Conservation (phyloP, 2,329 filamentous ascomycete species). For the Amauroascus niger region DNA sequence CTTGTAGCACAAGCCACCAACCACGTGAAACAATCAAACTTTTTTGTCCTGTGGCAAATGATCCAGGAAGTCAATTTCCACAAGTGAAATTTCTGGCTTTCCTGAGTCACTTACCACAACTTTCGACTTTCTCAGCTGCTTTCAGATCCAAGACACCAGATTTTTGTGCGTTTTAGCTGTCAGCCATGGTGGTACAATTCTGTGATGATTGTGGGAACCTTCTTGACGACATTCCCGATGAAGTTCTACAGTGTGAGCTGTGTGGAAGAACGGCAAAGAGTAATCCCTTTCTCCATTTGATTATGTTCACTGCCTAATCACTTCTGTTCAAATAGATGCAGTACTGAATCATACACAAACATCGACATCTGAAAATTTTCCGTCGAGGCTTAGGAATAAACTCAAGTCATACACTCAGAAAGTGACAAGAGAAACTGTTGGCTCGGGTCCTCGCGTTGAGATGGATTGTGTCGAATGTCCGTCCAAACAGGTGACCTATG, state of each 20-base stretch:
- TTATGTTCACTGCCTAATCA: neutral
- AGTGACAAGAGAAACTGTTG: neutral
- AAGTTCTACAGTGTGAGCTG: neutral
- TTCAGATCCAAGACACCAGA: no score
- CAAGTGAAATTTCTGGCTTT: no score
- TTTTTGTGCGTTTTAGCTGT: no score
- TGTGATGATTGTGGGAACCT: conserved; percentile 19
- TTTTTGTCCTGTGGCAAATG: no score
- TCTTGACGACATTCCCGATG: conserved; percentile 10
- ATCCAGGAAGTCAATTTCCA: no score
- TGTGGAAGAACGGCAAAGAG: neutral
- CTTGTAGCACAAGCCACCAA: no score
- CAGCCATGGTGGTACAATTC: conserved; percentile 16
- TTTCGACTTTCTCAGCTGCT: no score
- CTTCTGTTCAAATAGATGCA: neutral
- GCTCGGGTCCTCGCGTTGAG: conserved; percentile 10
- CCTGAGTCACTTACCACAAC: no score
- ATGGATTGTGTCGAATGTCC: conserved; percentile 18
- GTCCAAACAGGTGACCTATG: conserved; percentile 18
- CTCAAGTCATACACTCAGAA: neutral
- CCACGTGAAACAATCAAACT: no score
- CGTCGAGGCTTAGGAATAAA: neutral
- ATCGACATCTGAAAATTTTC: neutral
- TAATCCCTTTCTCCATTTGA: no score
- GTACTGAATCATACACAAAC: neutral